Conservation (phyloP, 1,284 basidiomycete species). For the Trametes polyzona region DNA sequence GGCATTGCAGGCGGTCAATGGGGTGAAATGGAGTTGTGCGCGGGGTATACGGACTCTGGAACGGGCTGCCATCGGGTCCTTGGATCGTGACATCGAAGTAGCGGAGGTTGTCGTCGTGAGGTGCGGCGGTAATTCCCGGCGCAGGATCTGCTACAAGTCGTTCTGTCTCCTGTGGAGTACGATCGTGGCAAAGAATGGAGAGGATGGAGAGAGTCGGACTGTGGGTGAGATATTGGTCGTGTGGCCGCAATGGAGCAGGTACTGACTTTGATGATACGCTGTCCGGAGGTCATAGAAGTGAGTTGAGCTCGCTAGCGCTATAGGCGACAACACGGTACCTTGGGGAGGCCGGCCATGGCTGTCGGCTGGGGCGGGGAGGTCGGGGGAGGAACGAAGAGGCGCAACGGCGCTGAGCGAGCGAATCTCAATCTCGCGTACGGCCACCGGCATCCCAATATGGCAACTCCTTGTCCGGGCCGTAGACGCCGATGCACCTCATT, state of each 20-base stretch:
- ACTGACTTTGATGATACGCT: constrained; percentile 63
- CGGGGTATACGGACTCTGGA: constrained; percentile 66
- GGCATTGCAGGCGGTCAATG: no score
- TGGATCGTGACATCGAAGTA: constrained; percentile 99
- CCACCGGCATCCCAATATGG: neutral
- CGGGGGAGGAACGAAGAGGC: constrained; percentile 1
- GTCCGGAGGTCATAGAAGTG: neutral
- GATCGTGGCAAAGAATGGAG: neutral
- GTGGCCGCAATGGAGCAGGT: constrained; percentile 6
- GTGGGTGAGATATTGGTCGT: constrained; percentile 17
- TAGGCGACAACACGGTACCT: constrained; percentile 12
- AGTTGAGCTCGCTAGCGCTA: neutral
- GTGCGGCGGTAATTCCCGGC: constrained; percentile 91
- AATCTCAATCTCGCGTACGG: neutral
- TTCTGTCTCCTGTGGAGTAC: constrained; percentile 84
- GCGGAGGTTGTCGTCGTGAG: constrained; percentile 96
- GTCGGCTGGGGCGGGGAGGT: neutral
- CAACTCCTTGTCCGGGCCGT: neutral
- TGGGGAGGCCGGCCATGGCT: constrained; percentile 27
- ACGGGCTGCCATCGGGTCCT: constrained; percentile 93
- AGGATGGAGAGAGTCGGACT: neutral
- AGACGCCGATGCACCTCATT: no score
- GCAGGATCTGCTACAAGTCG: constrained; percentile 94
- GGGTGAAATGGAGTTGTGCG: neutral
- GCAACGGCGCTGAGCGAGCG: neutral